These are phyloP conservation scores for Cutaneotrichosporon cutaneum DNA, from an alignment of 1,284 basidiomycete genomes.

Conservation along the genomic window DNA sequence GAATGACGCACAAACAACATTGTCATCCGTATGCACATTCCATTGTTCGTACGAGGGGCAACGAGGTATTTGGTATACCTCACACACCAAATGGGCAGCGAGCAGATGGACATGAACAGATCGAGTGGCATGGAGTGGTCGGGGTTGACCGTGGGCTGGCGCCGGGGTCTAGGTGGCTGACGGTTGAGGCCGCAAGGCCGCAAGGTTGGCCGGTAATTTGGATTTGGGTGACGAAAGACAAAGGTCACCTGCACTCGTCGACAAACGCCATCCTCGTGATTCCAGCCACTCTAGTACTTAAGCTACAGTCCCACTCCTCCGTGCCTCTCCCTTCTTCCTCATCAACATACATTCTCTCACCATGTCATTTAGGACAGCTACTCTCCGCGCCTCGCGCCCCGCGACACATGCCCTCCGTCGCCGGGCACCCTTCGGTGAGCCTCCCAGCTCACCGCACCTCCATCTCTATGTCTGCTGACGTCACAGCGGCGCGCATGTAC, in stretches of 20 bases:
- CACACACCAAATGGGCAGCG: too few relatives aligned
- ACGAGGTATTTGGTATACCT: too few relatives aligned
- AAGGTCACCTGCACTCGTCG: not conserved
- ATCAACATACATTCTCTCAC: not conserved
- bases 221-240: not conserved
- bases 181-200: too few relatives aligned
- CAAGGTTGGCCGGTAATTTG: too few relatives aligned
- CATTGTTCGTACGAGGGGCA: too few relatives aligned
- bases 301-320: not conserved
- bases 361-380: slow-evolving; percentile 2
- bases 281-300: not conserved
- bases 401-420: slow-evolving; percentile 13
- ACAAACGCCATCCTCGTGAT: not conserved
- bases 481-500: not conserved
- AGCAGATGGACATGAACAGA: too few relatives aligned
- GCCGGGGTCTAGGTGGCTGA: too few relatives aligned
- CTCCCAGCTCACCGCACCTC: not conserved
- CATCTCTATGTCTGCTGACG: not conserved
- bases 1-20: too few relatives aligned
- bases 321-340: not conserved
- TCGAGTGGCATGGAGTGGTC: too few relatives aligned
- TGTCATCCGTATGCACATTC: too few relatives aligned
- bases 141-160: too few relatives aligned
- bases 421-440: slow-evolving; percentile 12
- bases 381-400: slow-evolving; percentile 17